Evolutionary conservation across 129 eudicot genomes (phyloP), one percentile per base, ranked within the genome.

Genomic region (Heracleum sosnowskyi): DNA sequence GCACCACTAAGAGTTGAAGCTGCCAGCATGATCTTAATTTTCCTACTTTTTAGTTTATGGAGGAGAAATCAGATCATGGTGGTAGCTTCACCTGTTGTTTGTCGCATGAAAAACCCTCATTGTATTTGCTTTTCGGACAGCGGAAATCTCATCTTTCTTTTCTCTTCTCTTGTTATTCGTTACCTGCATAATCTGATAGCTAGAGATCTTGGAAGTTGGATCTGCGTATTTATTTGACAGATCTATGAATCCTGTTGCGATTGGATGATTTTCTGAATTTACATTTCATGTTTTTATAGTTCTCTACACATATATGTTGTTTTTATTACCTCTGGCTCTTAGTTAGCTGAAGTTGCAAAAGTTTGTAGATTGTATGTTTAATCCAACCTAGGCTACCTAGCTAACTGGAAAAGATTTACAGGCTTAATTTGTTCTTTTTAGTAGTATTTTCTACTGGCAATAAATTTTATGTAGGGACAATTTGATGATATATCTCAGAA

Each of bases 11-110:
- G 79, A 62, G 88, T 76, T 85, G 88, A 79, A 85, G 83, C 85
- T 81, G 79, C 88, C 88, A 85, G 80, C 68, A 81, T 81, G 88
- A 85, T 81, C 88, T 81, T 70, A 81, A 81, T 80, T 78, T 60
- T 69, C 79, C 85, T 74, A 79, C 17, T 41, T 40, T 2, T 44
- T 12, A 44, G 47, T 44, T 46, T 2, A 70, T 69, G 81, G 16
- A 78, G 83, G 76, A 46, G 69, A 47, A 69, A 76, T 85, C 53
- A 85, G 88, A 85, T 85, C 88, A 85, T 81, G 88, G 81, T 85
- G 88, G 88, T 85, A 81, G 88, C 88, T 85, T 85, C 88, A 85
- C 75, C 88, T 81, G 79, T 69, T 75, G 60, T 44, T 69, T 83
- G 74, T 75, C 47, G 81, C 85, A 81, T 82, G 85, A 36, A 42